Percentiles rank a stretch among this genome's conserved stretches.
Evolutionary conservation across 768 basidiomycete species (phyloP).

Genomic region (Suillus tomentosus): DNA sequence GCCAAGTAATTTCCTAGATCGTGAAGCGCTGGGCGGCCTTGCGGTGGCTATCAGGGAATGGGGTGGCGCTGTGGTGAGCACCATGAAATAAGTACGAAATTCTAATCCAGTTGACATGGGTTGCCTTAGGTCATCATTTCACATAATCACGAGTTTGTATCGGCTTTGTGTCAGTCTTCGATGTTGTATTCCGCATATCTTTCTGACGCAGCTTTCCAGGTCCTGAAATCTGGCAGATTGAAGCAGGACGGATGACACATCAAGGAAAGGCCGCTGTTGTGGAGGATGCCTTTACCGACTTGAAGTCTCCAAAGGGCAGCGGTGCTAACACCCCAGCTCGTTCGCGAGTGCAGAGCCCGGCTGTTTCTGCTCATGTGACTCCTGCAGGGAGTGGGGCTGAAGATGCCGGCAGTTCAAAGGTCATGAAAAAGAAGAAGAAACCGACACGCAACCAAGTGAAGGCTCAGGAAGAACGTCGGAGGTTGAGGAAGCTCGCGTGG

Average conservation of each 20-base stretch:
- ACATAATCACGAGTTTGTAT: constrained; percentile 89
- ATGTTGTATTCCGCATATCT: constrained; percentile 13
- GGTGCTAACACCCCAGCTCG: constrained; percentile 69
- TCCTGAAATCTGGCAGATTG: constrained; percentile 95
- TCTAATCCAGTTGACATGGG: constrained; percentile 18
- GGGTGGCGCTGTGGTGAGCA: constrained; percentile 83
- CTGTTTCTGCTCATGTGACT: constrained; percentile 69
- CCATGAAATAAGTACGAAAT: constrained; percentile 15
- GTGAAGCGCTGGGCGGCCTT: constrained; percentile 92
- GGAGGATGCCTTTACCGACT: constrained; percentile 80
- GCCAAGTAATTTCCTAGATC: constrained; percentile 96
- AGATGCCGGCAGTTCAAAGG: constrained; percentile 45
- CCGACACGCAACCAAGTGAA: constrained; percentile 87
- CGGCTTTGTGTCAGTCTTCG: constrained; percentile 67
- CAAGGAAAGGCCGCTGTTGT: constrained; percentile 86
- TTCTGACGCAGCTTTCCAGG: constrained; percentile 44
- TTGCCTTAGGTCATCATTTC: constrained; percentile 83
- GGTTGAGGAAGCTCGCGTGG: constrained; percentile 81
- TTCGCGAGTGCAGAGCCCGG: constrained; percentile 71
- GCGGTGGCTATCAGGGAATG: constrained; percentile 95
- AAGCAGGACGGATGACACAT: constrained; percentile 79
- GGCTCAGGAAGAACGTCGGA: constrained; percentile 83
- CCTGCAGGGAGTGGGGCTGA: constrained; percentile 82
- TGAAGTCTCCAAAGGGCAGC: constrained; percentile 69
- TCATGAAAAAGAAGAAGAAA: constrained; percentile 86